Conservation (phyloP, 192 early-diverging fungal genomes). For the Phycomyces blakesleeanus region DNA sequence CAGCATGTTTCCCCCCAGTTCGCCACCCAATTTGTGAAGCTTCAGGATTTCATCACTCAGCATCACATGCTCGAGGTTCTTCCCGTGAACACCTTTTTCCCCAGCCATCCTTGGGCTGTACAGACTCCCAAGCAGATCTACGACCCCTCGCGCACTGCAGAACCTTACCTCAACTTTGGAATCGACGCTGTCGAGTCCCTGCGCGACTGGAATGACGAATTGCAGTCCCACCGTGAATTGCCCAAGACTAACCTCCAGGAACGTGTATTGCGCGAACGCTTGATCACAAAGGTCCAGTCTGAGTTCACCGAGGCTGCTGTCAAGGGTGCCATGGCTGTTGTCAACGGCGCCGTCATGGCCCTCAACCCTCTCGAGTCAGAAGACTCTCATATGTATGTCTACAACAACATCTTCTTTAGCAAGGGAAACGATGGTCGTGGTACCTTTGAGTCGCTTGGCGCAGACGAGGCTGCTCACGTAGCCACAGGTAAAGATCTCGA, state of each 20-base stretch:
- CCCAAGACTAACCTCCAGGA: constrained; percentile 74
- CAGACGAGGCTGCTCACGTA: constrained; percentile 86
- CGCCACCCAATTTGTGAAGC: constrained; percentile 55
- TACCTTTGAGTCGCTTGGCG: constrained; percentile 77
- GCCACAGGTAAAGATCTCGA: constrained; percentile 93
- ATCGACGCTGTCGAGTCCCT: constrained; percentile 59
- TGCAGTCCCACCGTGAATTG: constrained; percentile 84
- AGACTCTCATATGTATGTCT: constrained; percentile 83
- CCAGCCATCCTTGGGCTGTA: constrained; percentile 83
- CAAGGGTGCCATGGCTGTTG: constrained; percentile 77
- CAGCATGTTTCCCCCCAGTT: constrained; percentile 69
- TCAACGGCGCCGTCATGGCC: constrained; percentile 72
- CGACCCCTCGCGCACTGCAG: constrained; percentile 64
- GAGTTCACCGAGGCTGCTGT: constrained; percentile 93
- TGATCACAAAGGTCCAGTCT: constrained; percentile 77
- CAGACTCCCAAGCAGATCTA: constrained; percentile 46
- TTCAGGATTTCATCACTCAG: constrained; percentile 58
- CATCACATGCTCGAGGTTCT: constrained; percentile 81
- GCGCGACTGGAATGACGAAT: constrained; percentile 98
- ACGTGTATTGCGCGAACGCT: constrained; percentile 79
- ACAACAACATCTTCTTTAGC: constrained; percentile 96
- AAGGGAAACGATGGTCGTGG: constrained; percentile 86
- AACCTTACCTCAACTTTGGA: constrained; percentile 57
- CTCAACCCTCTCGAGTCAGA: constrained; percentile 73
- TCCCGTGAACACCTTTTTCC: constrained; percentile 60